Base-by-base conservation (phyloP, 139 green algal genomes). In the Mychonastes homosphaera region DNA sequence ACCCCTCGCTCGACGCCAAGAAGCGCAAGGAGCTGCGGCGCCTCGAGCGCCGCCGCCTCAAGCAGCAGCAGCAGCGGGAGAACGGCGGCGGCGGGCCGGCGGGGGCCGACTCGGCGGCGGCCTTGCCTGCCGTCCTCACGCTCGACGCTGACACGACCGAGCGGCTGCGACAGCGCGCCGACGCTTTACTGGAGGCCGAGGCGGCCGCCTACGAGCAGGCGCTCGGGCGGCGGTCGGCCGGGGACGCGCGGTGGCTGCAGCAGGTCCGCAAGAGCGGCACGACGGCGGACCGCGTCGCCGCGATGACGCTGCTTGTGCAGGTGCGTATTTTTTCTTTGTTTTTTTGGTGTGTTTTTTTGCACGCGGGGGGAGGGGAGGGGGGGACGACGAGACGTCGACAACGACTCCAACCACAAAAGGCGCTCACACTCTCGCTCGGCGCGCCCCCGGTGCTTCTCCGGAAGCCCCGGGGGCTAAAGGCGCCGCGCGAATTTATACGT, bases 231-330 rank as follows among this genome's bases (percentile, higher is more conserved):
- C 63, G 63, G n/a, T 79, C 80, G 53, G 44, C 66, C 6, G 53
- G 72, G 15, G 84, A 91, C 56, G 40, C 70, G 0, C 69, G 74
- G 21, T 94, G 84, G 85, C 62, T 94, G 58, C 58, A 82, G 71
- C 80, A 91, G 52, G 88, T 88, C 24, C 63, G 71, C 2, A 32
- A 35, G 4, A 58, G 47, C 3, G 88, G 83, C 40, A 95, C 85
- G 3, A 87, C 73, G 0, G 53, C 73, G 0, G 86, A 90, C 64
- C 81, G 76, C 52, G 80, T 97, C 19, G 90, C 90, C 2, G 90
- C 90, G 5, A 72, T 85, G 59, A 82, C 90, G 12, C 72, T 97
- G 38, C 63, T 92, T 46, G 57, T 97, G 6, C 72, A 83, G 72
- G 73, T 81, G 55, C 45, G 75, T n/a, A 55, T 33, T 33, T 12